These are phyloP conservation scores for Diaporthe capsici DNA, from an alignment of 2,329 filamentous ascomycete species.

Conservation along the genomic window DNA sequence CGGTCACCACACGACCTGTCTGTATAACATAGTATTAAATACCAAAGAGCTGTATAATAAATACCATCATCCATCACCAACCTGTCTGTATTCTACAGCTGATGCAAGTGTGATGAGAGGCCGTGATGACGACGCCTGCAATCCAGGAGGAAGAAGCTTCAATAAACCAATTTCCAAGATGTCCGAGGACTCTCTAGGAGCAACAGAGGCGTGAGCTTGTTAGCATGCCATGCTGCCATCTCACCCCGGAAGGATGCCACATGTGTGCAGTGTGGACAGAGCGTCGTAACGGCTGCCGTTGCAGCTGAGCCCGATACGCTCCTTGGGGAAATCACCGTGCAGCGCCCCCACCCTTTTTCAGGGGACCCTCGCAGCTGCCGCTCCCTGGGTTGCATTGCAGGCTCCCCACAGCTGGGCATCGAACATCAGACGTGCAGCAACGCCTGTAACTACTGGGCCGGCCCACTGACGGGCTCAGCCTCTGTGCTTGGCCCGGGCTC, in stretches of 20 bases:
- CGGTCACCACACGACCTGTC: slow-evolving; percentile 1
- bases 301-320: not conserved
- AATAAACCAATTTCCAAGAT: slow-evolving; percentile 12
- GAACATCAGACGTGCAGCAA: slow-evolving; percentile 27
- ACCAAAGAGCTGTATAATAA: slow-evolving; percentile 12
- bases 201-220: slow-evolving; percentile 13
- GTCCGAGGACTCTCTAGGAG: slow-evolving; percentile 1
- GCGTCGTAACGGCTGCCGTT: not conserved
- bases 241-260: not conserved
- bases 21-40: slow-evolving; percentile 23
- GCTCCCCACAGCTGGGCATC: slow-evolving; percentile 25
- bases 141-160: slow-evolving; percentile 11
- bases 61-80: not conserved
- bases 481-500: slow-evolving; percentile 23
- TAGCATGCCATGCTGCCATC: not conserved
- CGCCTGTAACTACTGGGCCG: slow-evolving; percentile 24
- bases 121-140: not conserved
- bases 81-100: not conserved
- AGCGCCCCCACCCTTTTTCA: not conserved
- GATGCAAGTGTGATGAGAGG: slow-evolving; percentile 3
- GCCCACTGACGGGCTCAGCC: slow-evolving; percentile 32
- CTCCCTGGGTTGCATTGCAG: not conserved
- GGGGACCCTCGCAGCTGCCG: slow-evolving; percentile 8
- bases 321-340: slow-evolving; percentile 9
- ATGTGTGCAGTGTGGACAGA: not conserved